Evolutionary conservation across 805 yeast genomes (phyloP).

Genomic region (Schwanniomyces yamadae): DNA sequence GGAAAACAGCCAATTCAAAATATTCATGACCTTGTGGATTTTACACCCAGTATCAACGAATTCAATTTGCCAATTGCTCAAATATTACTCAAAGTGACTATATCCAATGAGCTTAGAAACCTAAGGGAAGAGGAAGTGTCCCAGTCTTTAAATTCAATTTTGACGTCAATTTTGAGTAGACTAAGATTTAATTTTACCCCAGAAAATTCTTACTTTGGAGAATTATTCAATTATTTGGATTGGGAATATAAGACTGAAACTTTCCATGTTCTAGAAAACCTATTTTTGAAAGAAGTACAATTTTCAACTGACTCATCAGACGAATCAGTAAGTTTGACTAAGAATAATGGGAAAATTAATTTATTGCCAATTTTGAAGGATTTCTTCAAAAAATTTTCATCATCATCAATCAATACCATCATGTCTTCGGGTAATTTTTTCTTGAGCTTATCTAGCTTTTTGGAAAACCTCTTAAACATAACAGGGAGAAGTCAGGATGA

Average conservation of each 20-base stretch:
- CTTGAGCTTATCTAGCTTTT: slow-evolving; percentile 18
- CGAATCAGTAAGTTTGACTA: slow-evolving; percentile 4
- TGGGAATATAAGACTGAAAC: slow-evolving; percentile 28
- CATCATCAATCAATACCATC: slow-evolving; percentile 24
- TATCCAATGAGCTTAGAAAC: slow-evolving; percentile 14
- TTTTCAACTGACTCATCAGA: slow-evolving; percentile 8
- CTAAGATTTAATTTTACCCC: slow-evolving; percentile 27
- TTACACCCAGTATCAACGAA: slow-evolving; percentile 23
- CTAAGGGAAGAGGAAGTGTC: slow-evolving; percentile 9
- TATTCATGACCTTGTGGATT: slow-evolving; percentile 15
- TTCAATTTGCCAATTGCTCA: slow-evolving; percentile 37
- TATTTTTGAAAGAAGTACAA: slow-evolving; percentile 21
- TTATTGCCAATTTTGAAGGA: slow-evolving; percentile 41
- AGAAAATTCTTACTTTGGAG: slow-evolving; percentile 39
- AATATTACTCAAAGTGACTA: slow-evolving; percentile 21
- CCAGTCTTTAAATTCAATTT: slow-evolving; percentile 12
- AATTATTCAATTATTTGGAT: slow-evolving; percentile 31
- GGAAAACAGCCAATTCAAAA: slow-evolving; percentile 2
- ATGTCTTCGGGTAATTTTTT: slow-evolving; percentile 21
- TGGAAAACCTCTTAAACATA: slow-evolving; percentile 19
- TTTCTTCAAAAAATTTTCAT: slow-evolving; percentile 48
- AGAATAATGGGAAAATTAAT: slow-evolving; percentile 13
- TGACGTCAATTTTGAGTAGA: slow-evolving; percentile 15
- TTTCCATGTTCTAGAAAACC: slow-evolving; percentile 26
- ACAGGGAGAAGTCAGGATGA: slow-evolving; percentile 11